Evolutionary conservation across 1,139 yeast species (phyloP).

Genomic region (Sugiyamaella paludigena): DNA sequence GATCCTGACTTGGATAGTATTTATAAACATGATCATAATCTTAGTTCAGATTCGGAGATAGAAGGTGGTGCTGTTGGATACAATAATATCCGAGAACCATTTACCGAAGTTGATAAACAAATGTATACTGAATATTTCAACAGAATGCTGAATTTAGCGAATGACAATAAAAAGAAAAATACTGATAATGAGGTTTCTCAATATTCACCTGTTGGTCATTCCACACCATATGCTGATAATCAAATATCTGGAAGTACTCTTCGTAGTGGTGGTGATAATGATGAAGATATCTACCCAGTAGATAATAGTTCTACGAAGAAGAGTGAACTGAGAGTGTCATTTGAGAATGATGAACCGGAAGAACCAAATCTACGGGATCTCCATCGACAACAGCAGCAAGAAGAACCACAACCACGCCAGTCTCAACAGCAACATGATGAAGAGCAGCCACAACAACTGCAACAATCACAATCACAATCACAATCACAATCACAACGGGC

Average conservation of each 20-base stretch:
- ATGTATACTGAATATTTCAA: not conserved
- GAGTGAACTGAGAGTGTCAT: not conserved
- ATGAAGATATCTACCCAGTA: not conserved
- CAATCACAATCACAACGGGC: too few species aligned
- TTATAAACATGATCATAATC: conserved; percentile 4
- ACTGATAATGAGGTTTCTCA: not conserved
- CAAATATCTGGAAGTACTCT: conserved; percentile 21
- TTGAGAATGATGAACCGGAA: conserved; percentile 1
- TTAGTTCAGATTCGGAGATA: conserved; percentile 6
- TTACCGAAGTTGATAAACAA: not conserved
- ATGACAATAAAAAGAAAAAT: not conserved
- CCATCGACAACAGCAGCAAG: too few species aligned
- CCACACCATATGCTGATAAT: conserved; percentile 16
- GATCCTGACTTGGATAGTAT: conserved; percentile 6
- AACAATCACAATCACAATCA: too few species aligned
- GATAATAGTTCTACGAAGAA: too few species aligned
- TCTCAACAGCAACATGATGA: too few species aligned
- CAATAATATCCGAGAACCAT: not conserved
- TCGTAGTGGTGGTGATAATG: conserved; percentile 10
- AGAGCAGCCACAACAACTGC: too few species aligned
- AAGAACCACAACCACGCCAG: too few species aligned
- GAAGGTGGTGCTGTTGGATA: conserved; percentile 6
- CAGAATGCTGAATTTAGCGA: not conserved
- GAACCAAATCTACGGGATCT: too few species aligned
- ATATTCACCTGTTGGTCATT: conserved; percentile 15